Base-by-base conservation (phyloP, 2,329 filamentous ascomycete genomes). In the Exserohilum rostratum region DNA sequence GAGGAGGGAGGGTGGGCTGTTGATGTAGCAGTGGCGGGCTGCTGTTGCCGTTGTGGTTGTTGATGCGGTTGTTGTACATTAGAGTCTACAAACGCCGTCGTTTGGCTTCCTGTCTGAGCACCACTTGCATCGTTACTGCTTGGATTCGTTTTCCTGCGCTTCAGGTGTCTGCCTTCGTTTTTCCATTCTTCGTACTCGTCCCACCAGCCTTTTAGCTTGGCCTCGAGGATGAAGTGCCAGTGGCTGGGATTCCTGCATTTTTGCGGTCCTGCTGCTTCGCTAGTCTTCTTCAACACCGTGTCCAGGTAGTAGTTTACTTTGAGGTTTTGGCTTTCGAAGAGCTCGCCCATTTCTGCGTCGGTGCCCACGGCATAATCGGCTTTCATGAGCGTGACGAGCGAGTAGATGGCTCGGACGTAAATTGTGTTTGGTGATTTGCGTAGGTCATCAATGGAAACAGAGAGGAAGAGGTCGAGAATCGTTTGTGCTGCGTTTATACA, bases 361-460 rank as follows among this genome's bases (percentile, higher is more conserved):
- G 71, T 72, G 11, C 68, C 67, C 2, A 74, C 65, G 1, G 70
- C 71, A 25, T 73, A 75, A 40, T 73, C 71, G n/a, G 65, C 68
- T 49, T 70, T 73, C 57, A 75, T 59, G 0, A 75, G 55, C 1
- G 65, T 64, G 1, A 74, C 66, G 0, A 75, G 62, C 0, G 70
- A 68, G 51, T 69, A 74, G 9, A 71, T 66, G 0, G 67, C 61
- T 12, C 72, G 62, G 6, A 73, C 69, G 42, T 70, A 75, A n/a
- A 72, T 34, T 1, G 67, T 52, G 25, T 70, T 72, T 0, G 70
- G 64, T 0, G 66, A 57, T 31, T 62, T 69, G 38, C 68, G 66
- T 13, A 74, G 50, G 5, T 56, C 53, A 12, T 65, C 52, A 12
- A 54, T 33, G 2, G 69, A 37, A 3, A 72, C 47, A 3, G 61